phyloP scores from a whole-genome alignment of 2,329 filamentous ascomycete genomes.

The Parascedosporium putredinis region DNA sequence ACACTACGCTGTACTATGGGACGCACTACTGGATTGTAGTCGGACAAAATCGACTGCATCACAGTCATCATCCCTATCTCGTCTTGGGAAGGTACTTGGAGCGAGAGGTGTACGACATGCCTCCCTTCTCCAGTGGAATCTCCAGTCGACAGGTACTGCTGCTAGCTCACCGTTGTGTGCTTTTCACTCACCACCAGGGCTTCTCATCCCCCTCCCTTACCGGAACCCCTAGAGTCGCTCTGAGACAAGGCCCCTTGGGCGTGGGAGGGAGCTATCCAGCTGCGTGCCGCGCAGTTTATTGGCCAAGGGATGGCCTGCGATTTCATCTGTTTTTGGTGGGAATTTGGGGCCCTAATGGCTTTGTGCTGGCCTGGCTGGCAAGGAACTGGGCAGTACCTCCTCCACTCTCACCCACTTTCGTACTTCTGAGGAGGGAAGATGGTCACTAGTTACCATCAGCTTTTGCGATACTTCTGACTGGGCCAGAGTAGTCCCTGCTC shows the following conservation, averaged over 20 bases:
- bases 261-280: background rate
- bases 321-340: background rate
- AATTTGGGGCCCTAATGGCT: background rate
- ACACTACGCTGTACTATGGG: background rate
- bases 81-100: background rate
- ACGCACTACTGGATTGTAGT: background rate
- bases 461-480: background rate
- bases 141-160: background rate
- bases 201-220: no score
- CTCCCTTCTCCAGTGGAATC: background rate
- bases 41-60: background rate
- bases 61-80: background rate
- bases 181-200: no score
- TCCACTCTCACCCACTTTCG: background rate
- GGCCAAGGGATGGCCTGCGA: background rate
- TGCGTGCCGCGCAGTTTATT: background rate
- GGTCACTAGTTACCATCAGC: background rate
- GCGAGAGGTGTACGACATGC: background rate
- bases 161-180: no score
- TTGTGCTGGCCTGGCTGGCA: background rate
- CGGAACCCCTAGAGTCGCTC: no score
- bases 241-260: no score
- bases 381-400: background rate
- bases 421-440: background rate
- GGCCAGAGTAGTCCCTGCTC: background rate